Evolutionary conservation across 2,329 filamentous ascomycete genomes (phyloP), one percentile per base, ranked within the genome.

Genomic region (Pyrenophora teres): DNA sequence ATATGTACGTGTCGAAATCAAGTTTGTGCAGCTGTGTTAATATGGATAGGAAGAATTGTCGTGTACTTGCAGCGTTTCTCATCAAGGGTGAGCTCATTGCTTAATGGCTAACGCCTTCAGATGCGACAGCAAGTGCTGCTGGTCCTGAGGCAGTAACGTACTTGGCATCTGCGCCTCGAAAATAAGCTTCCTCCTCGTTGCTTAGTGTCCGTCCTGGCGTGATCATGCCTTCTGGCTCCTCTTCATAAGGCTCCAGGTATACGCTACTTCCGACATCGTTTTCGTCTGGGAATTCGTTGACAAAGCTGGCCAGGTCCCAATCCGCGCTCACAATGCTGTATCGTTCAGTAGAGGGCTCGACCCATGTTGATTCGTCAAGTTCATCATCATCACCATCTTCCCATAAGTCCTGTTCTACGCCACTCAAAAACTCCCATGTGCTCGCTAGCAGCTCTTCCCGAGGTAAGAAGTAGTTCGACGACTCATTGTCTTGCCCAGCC

Each of bases 361-460:
- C 36, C 51, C 48, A 49, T 4, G 44, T 27, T 6, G 30, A 23
- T 10, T 42, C 50, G 23, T 19, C 33, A 21, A 40, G n/a, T n/a
- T 51, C 50, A 7, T 62, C 50, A 4, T 60, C 56, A n/a, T 63
- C 54, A n/a, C 59, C 56, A 10, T 64, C 65, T 18, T 66, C 62
- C 70, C 68, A 72, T 3, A 72, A 52, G 46, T 71, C 65, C 38
- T 73, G 70, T 38, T 71, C 68, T 15, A 67, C 54, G 10, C 70
- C 68, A 31, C 64, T 68, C 23, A 73, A 38, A 37, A 73, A 73
- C 32, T 71, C 70, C 68, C 70, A 72, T 2, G 59, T 68, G 12
- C 52, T 63, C 16, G 65, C 68, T 1, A 71, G 46, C 6, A 68
- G 50, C 32, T 70, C 68, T 30, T 69, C 59, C 3, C 56, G 60